Conservation (phyloP, 2,329 filamentous ascomycete genomes). For the Penicillium capsulatum region DNA sequence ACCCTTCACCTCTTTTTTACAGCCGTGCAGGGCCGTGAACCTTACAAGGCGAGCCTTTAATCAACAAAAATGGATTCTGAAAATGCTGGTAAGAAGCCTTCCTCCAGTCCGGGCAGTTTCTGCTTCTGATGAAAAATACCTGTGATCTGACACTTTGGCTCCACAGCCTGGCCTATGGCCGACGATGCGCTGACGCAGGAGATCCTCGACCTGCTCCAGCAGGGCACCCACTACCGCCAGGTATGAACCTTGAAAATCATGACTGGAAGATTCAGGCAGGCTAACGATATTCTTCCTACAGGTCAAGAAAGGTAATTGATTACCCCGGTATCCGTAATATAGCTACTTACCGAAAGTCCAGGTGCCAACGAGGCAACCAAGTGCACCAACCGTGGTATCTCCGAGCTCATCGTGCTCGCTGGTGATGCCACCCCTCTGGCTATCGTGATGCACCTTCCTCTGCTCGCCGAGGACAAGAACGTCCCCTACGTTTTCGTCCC, state of each 20-base stretch:
- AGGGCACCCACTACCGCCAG: conserved; percentile 56
- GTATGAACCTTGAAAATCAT: too few species aligned
- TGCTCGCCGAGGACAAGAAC: conserved; percentile 75
- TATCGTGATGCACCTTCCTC: conserved; percentile 83
- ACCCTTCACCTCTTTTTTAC: too few species aligned
- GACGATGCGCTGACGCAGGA: conserved; percentile 72
- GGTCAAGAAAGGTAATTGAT: conserved; percentile 67
- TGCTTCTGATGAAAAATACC: conserved; percentile 1
- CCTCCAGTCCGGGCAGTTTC: too few species aligned
- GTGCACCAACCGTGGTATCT: conserved; percentile 84
- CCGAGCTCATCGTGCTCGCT: conserved; percentile 82
- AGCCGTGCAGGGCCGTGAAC: too few species aligned
- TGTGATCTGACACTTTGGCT: too few species aligned
- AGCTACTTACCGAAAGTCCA: too few species aligned
- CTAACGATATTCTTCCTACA: too few species aligned
- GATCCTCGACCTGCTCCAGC: conserved; percentile 77
- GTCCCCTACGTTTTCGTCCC: conserved; percentile 69
- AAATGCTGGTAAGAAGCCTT: too few species aligned
- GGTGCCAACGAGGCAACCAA: conserved; percentile 82
- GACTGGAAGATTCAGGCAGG: too few species aligned
- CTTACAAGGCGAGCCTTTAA: too few species aligned
- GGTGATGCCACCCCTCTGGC: conserved; percentile 83
- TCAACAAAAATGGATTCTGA: too few species aligned
- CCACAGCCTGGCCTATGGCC: conserved; percentile 64
- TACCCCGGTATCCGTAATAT: too few species aligned